phyloP scores from a whole-genome alignment of 129 eudicot genomes.

The Silybum marianum region DNA sequence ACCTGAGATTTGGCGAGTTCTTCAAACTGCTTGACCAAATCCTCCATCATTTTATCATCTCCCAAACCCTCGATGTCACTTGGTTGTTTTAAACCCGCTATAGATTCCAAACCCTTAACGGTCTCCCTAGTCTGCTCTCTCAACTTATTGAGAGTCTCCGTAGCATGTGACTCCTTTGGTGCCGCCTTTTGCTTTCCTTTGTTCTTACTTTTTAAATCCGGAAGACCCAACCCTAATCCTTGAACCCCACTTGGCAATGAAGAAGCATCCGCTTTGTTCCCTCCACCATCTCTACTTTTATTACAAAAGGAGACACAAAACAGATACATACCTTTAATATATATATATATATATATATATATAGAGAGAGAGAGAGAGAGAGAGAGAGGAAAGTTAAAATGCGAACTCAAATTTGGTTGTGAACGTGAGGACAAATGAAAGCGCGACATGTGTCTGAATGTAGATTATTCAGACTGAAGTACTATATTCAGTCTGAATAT shows the following conservation, averaged over 20 bases:
- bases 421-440: too few relatives aligned
- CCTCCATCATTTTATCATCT: conserved; percentile 83
- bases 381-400: too few relatives aligned
- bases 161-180: conserved; percentile 66
- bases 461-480: too few relatives aligned
- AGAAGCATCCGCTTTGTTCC: conserved; percentile 40
- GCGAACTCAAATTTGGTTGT: too few relatives aligned
- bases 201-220: conserved; percentile 70
- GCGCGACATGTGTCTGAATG: too few relatives aligned
- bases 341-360: background rate
- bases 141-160: conserved; percentile 86
- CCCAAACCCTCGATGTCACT: conserved; percentile 45
- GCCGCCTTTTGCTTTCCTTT: conserved; percentile 74
- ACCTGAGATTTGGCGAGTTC: conserved; percentile 95
- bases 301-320: conserved; percentile 9
- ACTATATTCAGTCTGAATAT: too few relatives aligned
- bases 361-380: too few relatives aligned
- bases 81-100: conserved; percentile 49
- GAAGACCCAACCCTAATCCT: conserved; percentile 77
- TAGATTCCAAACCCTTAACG: conserved; percentile 84
- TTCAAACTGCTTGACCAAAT: conserved; percentile 98
- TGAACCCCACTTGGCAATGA: conserved; percentile 46
- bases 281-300: conserved; percentile 48
- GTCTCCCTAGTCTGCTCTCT: conserved; percentile 97
- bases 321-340: conserved; percentile 1